Base-by-base conservation (phyloP, 176 grass and related monocot genomes). In the Carex cristatella region DNA sequence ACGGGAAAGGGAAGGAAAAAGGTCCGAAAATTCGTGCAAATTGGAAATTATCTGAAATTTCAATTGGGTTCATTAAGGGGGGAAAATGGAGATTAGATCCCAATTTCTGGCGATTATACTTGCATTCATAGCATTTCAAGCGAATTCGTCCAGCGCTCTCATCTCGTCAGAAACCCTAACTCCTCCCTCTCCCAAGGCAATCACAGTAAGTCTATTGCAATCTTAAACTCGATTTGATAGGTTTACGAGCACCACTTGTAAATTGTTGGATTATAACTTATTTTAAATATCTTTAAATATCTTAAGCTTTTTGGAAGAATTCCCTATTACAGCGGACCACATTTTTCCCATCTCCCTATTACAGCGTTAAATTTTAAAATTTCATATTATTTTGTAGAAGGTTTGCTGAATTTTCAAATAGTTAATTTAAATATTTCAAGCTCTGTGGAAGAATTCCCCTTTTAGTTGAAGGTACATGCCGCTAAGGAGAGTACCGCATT, bases 161-260 rank as follows among this genome's bases (percentile, higher is more conserved):
- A 23, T 59, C 63, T 87, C 65, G 16, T 84, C 87, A 18, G 42
- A 70, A 58, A 54, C 84, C 55, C n/a, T 86, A 37, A 38, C 58
- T 79, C 89, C 84, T 69, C 86, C 88, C 30, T 83, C 88, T 2
- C 86, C 86, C 30, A 94, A 91, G 88, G 92, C 92, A 42, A 89
- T 94, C 85, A 90, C 91, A 66, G 95, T 94, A 85, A 89, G 91
- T 79, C 1, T 37, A 8, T 30, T 16, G 59, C 15, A 31, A 57
- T 67, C 65, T 19, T 15, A 15, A 72, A 28, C 30, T 12, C 12
- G 11, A 18, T 7, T 37, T 68, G 0, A 0, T 37, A 40, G 32
- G 4, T 69, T 69, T 42, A 18, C 4, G 30, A 40, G 35, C 66
- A 69, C 4, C 4, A 69, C 40, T 7, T 37, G 32, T 69, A 9